Evolutionary conservation across 75 land plant species (phyloP).

Genomic region (Cunninghamia lanceolata): DNA sequence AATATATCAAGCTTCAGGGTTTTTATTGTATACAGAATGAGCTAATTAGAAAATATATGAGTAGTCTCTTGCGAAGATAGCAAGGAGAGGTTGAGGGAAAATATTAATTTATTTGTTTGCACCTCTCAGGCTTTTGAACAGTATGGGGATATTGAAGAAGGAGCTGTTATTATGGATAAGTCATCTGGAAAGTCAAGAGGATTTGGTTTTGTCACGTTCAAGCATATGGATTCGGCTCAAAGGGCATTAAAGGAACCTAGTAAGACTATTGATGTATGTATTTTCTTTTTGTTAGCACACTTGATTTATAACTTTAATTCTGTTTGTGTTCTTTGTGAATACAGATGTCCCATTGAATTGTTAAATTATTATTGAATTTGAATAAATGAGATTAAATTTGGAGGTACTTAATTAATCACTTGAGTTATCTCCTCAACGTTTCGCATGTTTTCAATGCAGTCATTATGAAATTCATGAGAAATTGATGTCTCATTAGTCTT

Average conservation of each 20-base stretch:
- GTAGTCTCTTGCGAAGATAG: background rate
- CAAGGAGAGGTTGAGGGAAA: background rate
- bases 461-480: too few relatives aligned
- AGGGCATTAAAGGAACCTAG: conserved; percentile 71
- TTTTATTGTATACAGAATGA: background rate
- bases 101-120: conserved; percentile 5
- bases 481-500: too few relatives aligned
- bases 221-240: conserved; percentile 75
- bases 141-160: conserved; percentile 81
- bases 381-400: too few relatives aligned
- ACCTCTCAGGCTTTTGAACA: conserved; percentile 56
- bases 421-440: background rate
- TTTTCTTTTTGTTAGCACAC: background rate
- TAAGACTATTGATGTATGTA: conserved; percentile 73
- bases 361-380: background rate
- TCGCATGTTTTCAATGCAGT: too few relatives aligned
- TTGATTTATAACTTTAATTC: background rate
- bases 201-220: conserved; percentile 76
- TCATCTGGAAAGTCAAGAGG: conserved; percentile 74
- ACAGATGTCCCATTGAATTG: background rate
- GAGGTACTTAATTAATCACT: background rate
- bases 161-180: conserved; percentile 73
- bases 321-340: background rate
- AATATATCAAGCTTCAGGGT: background rate
- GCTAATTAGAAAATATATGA: too few relatives aligned